Conservation (phyloP, 2,329 filamentous ascomycete genomes). For the Orbilia brochopaga region DNA sequence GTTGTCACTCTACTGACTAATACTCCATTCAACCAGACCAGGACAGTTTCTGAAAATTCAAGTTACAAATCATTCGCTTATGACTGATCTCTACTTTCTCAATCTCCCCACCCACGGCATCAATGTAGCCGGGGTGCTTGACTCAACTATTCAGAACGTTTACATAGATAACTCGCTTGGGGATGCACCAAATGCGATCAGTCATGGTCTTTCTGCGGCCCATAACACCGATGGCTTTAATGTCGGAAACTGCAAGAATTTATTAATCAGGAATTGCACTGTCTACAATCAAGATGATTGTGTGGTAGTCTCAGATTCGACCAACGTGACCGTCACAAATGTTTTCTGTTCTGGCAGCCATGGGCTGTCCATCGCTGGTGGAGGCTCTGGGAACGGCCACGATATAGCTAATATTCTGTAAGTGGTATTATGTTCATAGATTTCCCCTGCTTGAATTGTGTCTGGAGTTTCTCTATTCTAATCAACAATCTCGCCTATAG, state of each 20-base stretch:
- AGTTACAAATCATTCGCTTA: conserved; percentile 58
- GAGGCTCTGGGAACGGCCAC: conserved; percentile 57
- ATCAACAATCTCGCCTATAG: conserved; percentile 11
- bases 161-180: conserved; percentile 59
- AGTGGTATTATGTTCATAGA: conserved; percentile 10
- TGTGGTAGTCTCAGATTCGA: conserved; percentile 56
- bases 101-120: conserved; percentile 60
- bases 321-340: conserved; percentile 55
- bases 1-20: neutral
- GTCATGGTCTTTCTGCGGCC: conserved; percentile 57
- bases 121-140: conserved; percentile 56
- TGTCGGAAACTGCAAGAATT: conserved; percentile 55
- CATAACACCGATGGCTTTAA: conserved; percentile 59
- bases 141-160: conserved; percentile 57
- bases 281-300: conserved; percentile 57
- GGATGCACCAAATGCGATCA: conserved; percentile 57
- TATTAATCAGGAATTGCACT: conserved; percentile 54
- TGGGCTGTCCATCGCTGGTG: conserved; percentile 56
- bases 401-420: conserved; percentile 57
- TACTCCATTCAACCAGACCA: conserved; percentile 52
- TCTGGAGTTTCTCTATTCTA: no score
- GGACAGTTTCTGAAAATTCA: conserved; percentile 59
- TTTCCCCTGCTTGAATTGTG: neutral
- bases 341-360: conserved; percentile 56
- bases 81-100: conserved; percentile 58